These are phyloP conservation scores for Clitopilus passeckerianus DNA, from an alignment of 768 basidiomycete species.

Conservation along the genomic window DNA sequence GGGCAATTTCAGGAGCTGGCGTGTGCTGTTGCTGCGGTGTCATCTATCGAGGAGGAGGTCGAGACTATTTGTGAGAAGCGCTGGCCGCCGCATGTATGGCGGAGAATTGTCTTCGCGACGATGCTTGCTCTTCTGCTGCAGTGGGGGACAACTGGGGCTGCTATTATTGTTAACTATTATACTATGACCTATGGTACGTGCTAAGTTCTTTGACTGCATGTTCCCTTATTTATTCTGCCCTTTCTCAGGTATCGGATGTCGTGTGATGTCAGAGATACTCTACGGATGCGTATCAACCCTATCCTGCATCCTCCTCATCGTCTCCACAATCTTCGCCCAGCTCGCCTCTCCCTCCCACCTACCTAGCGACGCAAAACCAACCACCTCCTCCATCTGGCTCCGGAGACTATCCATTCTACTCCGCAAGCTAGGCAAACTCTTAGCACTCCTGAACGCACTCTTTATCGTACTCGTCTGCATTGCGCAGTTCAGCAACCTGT, in stretches of 20 bases:
- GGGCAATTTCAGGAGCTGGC: neutral
- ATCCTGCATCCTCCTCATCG: conserved; percentile 16
- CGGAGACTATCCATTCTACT: conserved; percentile 15
- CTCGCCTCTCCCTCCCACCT: conserved; percentile 1
- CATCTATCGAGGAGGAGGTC: neutral
- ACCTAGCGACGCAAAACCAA: conserved; percentile 9
- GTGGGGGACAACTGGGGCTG: conserved; percentile 20
- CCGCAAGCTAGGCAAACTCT: conserved; percentile 14
- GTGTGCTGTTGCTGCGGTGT: neutral
- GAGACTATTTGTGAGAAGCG: neutral
- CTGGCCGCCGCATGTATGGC: conserved; percentile 3
- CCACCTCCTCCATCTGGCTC: conserved; percentile 6
- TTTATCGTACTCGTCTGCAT: conserved; percentile 19
- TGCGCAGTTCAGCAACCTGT: conserved; percentile 19
- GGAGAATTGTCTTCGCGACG: conserved; percentile 9
- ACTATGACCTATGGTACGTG: conserved; percentile 17
- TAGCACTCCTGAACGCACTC: conserved; percentile 16
- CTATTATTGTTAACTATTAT: conserved; percentile 14
- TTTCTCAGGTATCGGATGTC: conserved; percentile 14
- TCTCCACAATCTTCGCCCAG: conserved; percentile 18
- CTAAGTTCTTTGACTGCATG: neutral
- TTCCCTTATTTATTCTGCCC: neutral
- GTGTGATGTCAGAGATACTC: conserved; percentile 15
- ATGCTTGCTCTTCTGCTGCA: conserved; percentile 13
- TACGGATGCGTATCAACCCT: conserved; percentile 16